Evolutionary conservation across 2,329 filamentous ascomycete species (phyloP), one percentile per base, ranked within the genome.

Genomic region (Stagonosporopsis chrysanthemi): DNA sequence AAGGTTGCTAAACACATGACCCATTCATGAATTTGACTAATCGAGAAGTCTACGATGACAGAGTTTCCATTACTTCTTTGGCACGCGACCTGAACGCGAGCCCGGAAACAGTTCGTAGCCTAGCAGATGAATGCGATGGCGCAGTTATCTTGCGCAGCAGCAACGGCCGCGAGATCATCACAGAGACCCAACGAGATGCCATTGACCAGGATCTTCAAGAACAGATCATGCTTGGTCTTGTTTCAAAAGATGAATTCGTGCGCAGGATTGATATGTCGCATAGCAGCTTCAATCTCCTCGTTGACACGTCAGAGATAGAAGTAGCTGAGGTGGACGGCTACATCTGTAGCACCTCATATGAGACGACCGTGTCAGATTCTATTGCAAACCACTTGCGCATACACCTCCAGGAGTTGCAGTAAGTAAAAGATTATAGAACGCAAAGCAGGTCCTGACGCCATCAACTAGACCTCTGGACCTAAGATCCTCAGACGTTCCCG

Each of bases 121-220:
- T 74, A 6, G 66, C 65, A n/a, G 59, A 60, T 14, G 58, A 54
- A 17, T 57, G 52, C 14, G 54, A 57, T 31, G 55, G 63, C 15
- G 31, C 50, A 15, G 42, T 69, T 14, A 65, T 67, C 22, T 49
- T 76, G 17, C 54, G 73, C 15, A 74, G 68, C 51, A 51, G 53
- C 29, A 61, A 73, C 22, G 49, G 60, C 4, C 50, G 55, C n/a
- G 55, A 58, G n/a, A 61, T 75, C 29, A 51, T 76, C 43, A 40
- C 71, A 6, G 64, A 65, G n/a, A 14, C 54, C 1, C 60, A 73
- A 38, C 59, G 67, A 42, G 62, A 71, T 40, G 42, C 47, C 1
- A 54, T 73, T 22, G 39, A 49, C 6, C 29, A 60, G 19, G 40
- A 62, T 2, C 48, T 74, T 2, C 42, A 52, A 17, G 35, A 50